Evolutionary conservation across 2,329 filamentous ascomycete species (phyloP), one percentile per base, ranked within the genome.

Genomic region (Trichoderma lentiforme): DNA sequence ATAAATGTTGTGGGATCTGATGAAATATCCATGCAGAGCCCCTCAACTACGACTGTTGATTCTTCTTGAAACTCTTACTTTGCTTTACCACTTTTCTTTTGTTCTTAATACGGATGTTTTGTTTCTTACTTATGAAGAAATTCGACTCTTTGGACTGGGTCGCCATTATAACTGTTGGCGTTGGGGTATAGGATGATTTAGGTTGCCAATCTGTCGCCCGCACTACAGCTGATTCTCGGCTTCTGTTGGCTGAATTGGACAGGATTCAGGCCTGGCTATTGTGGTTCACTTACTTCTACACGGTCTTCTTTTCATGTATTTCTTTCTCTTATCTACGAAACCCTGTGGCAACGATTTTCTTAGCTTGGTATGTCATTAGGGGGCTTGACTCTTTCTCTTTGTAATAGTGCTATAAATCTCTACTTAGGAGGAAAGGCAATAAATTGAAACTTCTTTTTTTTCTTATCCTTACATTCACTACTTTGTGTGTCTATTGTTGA

Each of bases 1-100:
- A 21, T 79, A 53, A 75, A 24, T 5, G 30, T 70, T 47, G 15
- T 9, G 5, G 12, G 4, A 14, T 36, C 26, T 39, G n/a, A 7
- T n/a, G 36, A 18, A 21, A 32, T 28, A 4, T 56, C 32, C 14
- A 21, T 32, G 21, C 24, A 26, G 63, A 66, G 26, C 12, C 30
- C 32, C 34, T 56, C 34, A 6, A 6, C 4, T 36, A 26, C 7
- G 51, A 26, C 9, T 32, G 28, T 34, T 32, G 36, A 61, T 32
- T 34, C 8, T n/a, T 14, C 2, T 12, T 47, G 36, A 58, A 18
- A 26, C 43, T 32, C 5, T 32, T 60, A 18, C 24, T 67, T 32
- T 47, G 8, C 15, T 47, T 32, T 18, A 4, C 36, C 18, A 36
- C 56, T 30, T 32, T 7, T 24, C 24, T 56, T 47, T 21, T 58